phyloP scores from a whole-genome alignment of 768 basidiomycete genomes.

The Leucocoprinus leucothites region DNA sequence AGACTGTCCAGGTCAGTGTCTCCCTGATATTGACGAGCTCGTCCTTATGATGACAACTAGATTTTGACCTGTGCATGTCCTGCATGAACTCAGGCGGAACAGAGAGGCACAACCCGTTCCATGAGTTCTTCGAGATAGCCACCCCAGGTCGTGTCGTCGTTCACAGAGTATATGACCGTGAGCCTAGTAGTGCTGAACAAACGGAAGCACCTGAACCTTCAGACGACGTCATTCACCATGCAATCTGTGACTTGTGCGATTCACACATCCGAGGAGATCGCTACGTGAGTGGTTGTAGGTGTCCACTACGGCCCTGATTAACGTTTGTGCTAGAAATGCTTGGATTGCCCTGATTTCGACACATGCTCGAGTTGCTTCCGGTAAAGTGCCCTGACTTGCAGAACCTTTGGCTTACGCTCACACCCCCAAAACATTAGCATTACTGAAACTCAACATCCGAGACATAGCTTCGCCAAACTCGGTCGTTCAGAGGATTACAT shows the following conservation, averaged over 20 bases:
- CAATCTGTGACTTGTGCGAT: conserved; percentile 77
- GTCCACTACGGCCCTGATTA: background rate
- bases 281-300: conserved; percentile 49
- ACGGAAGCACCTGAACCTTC: conserved; percentile 12
- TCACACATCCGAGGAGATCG: conserved; percentile 66
- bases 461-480: conserved; percentile 70
- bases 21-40: background rate
- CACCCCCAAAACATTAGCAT: conserved; percentile 50
- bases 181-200: conserved; percentile 6
- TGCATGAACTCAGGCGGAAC: conserved; percentile 50
- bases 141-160: conserved; percentile 65
- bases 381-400: too few relatives aligned
- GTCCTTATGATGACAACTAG: conserved; percentile 26
- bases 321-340: conserved; percentile 57
- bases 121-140: conserved; percentile 69
- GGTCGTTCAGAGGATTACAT: conserved; percentile 50
- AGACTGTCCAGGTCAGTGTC: conserved; percentile 60
- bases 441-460: conserved; percentile 69
- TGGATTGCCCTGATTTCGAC: conserved; percentile 82
- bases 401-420: too few relatives aligned
- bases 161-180: conserved; percentile 47
- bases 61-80: conserved; percentile 67
- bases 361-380: conserved; percentile 68
- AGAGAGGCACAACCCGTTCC: conserved; percentile 57
- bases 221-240: conserved; percentile 46